These are phyloP conservation scores for Prunus armeniaca DNA, from an alignment of 306 rosid species.

Conservation along the genomic window DNA sequence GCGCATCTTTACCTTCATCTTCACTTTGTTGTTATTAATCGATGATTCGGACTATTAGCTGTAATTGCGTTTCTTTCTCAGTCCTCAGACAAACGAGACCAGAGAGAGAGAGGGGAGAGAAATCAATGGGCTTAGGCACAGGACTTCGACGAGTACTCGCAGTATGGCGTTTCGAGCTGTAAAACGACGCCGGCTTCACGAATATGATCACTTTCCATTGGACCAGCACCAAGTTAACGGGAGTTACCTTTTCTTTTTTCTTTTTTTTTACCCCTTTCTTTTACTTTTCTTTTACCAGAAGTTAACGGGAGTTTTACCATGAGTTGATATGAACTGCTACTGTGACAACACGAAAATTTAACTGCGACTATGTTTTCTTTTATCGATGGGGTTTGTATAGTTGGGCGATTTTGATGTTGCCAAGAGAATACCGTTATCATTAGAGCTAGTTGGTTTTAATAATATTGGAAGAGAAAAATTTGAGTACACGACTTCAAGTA, in stretches of 20 bases:
- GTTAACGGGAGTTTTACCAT: too few relatives aligned
- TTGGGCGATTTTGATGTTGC: too few relatives aligned
- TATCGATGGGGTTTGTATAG: too few relatives aligned
- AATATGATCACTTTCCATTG: background rate
- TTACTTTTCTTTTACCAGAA: background rate
- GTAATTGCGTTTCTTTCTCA: slow-evolving; percentile 2
- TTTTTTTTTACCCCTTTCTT: background rate
- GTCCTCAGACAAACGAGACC: background rate
- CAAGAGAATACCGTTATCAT: too few relatives aligned
- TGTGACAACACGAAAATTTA: too few relatives aligned
- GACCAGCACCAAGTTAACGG: background rate
- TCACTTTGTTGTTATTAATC: background rate
- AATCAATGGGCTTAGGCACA: background rate
- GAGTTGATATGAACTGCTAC: too few relatives aligned
- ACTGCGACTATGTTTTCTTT: too few relatives aligned
- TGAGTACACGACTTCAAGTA: too few relatives aligned
- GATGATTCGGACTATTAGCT: background rate
- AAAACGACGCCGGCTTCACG: background rate
- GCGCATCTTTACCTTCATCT: slow-evolving; percentile 26
- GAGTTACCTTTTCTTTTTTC: too few relatives aligned
- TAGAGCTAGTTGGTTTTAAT: too few relatives aligned
- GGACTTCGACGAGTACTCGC: background rate
- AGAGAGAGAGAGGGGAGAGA: too few relatives aligned
- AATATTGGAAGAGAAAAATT: too few relatives aligned
- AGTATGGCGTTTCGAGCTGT: background rate